Evolutionary conservation across 1,139 yeast genomes (phyloP).

Genomic region (Suhomyces guaymorum): DNA sequence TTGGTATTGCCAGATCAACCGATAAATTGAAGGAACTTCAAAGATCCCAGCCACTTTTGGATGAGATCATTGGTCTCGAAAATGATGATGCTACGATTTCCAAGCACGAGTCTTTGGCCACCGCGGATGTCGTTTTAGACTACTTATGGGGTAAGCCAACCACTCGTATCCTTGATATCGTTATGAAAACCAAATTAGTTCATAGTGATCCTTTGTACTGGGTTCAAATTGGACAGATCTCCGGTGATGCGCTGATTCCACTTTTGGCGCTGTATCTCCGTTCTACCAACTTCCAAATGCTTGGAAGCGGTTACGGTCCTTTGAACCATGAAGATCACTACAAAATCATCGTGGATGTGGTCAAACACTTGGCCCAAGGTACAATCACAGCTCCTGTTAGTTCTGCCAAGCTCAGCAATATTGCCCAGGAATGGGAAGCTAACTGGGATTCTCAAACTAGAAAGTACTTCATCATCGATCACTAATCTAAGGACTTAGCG

Average conservation of each 20-base stretch:
- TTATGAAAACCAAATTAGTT: constrained; percentile 8
- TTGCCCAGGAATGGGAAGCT: constrained; percentile 12
- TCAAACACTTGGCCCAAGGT: constrained; percentile 12
- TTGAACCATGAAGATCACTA: constrained; percentile 8
- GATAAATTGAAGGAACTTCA: constrained; percentile 12
- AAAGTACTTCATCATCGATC: constrained; percentile 12
- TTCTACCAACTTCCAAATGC: constrained; percentile 19
- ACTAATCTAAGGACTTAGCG: too few species aligned
- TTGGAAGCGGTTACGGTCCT: constrained; percentile 27
- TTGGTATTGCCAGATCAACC: constrained; percentile 16
- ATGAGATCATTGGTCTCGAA: constrained; percentile 12
- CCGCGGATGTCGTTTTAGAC: constrained; percentile 18
- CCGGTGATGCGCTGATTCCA: constrained; percentile 17
- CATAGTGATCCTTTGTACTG: constrained; percentile 16
- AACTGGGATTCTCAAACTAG: constrained; percentile 9
- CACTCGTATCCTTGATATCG: constrained; percentile 7
- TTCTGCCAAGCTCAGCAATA: constrained; percentile 12
- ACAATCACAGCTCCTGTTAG: constrained; percentile 7
- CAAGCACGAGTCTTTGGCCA: constrained; percentile 6
- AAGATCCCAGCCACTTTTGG: constrained; percentile 13
- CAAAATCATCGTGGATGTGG: constrained; percentile 7
- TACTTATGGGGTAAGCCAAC: constrained; percentile 17
- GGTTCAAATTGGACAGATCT: constrained; percentile 24
- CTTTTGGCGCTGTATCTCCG: constrained; percentile 19
- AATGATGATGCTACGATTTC: constrained; percentile 7